Evolutionary conservation across 208 protist species (phyloP), one percentile per base, ranked within the genome.

Genomic region (Trypanosoma rangeli): DNA sequence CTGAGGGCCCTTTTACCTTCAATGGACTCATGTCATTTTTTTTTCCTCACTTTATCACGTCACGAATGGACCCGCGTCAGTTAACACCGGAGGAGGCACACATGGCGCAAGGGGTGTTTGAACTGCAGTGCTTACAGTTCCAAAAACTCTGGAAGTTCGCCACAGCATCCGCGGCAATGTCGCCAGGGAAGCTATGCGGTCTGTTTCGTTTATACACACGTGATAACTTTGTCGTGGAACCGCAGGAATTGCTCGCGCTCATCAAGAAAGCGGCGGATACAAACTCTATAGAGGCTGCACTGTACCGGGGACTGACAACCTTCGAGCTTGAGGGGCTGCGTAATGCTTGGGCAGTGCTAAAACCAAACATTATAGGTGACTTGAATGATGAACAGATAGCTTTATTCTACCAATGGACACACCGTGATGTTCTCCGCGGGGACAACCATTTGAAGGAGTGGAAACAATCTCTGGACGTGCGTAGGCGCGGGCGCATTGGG

Each of bases 1-100:
- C 22, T 15, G 31, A 62, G 13, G 81, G 58, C 0, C 58, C 73
- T 0, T 12, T 90, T 8, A 83, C 72, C 15, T 90, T 73, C 64
- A 74, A 84, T n/a, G 67, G 79, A 59, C 63, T 90, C 35, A 90
- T 90, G 81, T 66, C 63, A 18, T 48, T 84, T 20, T 70, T 83
- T 74, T 90, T 87, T 50, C 85, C 85, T 0, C 82, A 79, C 54
- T 69, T 73, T 58, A 50, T 58, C 46, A 42, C 69, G 8, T 31
- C 54, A 22, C 28, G 62, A 5, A 78, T 80, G 31, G 78, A 82
- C 68, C 80, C 79, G 0, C 70, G 68, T 12, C 70, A 76, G 70
- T 63, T 79, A 49, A 80, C 56, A 35, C 63, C 69, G 22, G 78
- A 76, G 58, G 77, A 78, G 62, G 35, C 53, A 0, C 46, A 64